Evolutionary conservation across 371 early-diverging fungal species (phyloP).

Genomic region (Fennellomyces sp.): DNA sequence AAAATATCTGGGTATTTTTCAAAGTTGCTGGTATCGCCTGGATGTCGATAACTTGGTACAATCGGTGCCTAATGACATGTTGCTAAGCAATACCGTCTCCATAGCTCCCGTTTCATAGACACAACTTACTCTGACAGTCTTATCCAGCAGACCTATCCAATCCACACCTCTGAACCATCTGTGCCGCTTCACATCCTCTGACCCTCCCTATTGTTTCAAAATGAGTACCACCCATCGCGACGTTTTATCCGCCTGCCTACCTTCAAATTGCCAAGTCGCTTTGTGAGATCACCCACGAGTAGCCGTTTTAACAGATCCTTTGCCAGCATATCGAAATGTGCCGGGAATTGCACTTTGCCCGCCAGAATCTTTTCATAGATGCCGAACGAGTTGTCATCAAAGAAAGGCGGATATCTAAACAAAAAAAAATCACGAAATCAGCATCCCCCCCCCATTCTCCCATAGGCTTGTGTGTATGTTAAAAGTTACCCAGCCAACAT

Average conservation of each 20-base stretch:
- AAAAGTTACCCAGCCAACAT: constrained; percentile 78
- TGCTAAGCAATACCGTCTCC: constrained; percentile 19
- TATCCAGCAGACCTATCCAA: constrained; percentile 78
- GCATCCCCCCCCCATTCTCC: background rate
- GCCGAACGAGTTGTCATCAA: constrained; percentile 90
- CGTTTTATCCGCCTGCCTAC: constrained; percentile 40
- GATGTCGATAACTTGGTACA: constrained; percentile 83
- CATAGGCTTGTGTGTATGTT: background rate
- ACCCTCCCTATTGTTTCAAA: constrained; percentile 40
- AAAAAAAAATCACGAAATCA: background rate
- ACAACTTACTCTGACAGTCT: constrained; percentile 58
- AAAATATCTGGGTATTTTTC: constrained; percentile 90
- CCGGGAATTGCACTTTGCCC: constrained; percentile 88
- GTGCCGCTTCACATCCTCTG: constrained; percentile 86
- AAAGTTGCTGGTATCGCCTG: constrained; percentile 96
- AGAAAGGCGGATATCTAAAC: constrained; percentile 92
- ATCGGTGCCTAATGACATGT: constrained; percentile 77
- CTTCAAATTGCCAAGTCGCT: constrained; percentile 92
- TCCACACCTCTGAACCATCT: constrained; percentile 88
- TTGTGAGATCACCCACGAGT: constrained; percentile 87
- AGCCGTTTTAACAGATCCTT: constrained; percentile 93
- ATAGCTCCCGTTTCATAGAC: background rate
- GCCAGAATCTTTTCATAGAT: constrained; percentile 95
- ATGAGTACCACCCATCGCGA: background rate
- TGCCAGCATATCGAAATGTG: constrained; percentile 87